Percentiles rank a stretch among this genome's conserved stretches.
Evolutionary conservation across 2,329 filamentous ascomycete genomes (phyloP).

Genomic region (Penicillium brevicompactum): DNA sequence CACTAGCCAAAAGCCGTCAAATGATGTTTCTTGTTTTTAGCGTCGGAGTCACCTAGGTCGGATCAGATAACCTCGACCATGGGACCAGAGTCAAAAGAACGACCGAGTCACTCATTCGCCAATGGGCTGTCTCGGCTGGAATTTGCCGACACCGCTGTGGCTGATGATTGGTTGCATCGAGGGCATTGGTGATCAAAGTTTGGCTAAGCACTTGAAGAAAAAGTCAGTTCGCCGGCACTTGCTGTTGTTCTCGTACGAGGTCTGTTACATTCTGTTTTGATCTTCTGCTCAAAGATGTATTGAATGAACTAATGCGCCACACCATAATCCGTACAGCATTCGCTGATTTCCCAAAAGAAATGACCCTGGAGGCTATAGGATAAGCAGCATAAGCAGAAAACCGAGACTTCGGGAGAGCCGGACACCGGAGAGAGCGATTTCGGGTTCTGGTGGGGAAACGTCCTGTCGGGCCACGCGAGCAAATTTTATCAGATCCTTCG

Average conservation of each 20-base stretch:
- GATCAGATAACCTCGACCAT: conserved; percentile 3
- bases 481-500: not conserved
- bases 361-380: too few species aligned
- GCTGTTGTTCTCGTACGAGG: not conserved
- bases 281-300: not conserved
- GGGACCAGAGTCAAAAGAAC: not conserved
- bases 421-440: not conserved
- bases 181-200: not conserved
- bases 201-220: not conserved
- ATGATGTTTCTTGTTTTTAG: not conserved
- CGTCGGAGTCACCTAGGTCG: not conserved
- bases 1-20: not conserved
- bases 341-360: too few species aligned
- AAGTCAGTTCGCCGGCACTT: not conserved
- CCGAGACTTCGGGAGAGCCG: not conserved
- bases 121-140: not conserved
- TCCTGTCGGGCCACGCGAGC: not conserved
- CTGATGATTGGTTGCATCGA: not conserved
- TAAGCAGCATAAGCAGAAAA: too few species aligned
- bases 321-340: too few species aligned
- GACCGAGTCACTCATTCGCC: not conserved
- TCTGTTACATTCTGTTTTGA: not conserved
- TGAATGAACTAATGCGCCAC: too few species aligned
- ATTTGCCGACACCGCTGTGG: not conserved
- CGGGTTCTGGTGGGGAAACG: not conserved